These are phyloP conservation scores for Geotrichum candidum DNA, from an alignment of 1,139 yeast genomes.

Conservation along the genomic window DNA sequence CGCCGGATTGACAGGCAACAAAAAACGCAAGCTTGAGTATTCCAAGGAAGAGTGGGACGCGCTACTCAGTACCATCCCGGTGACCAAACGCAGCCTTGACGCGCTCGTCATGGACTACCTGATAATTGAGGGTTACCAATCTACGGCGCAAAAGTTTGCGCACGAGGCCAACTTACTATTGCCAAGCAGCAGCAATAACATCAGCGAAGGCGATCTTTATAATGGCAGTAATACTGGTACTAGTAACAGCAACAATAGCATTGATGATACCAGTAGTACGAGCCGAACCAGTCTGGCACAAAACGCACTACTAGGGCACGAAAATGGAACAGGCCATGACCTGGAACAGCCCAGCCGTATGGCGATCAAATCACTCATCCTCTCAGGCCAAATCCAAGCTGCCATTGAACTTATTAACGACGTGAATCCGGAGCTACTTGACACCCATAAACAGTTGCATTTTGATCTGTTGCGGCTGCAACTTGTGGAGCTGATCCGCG, in stretches of 20 bases:
- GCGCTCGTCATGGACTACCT: constrained; percentile 37
- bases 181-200: not conserved
- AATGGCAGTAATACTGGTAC: not conserved
- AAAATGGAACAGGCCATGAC: not conserved
- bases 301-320: not conserved
- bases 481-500: constrained; percentile 38
- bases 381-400: constrained; percentile 32
- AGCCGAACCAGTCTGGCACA: not conserved
- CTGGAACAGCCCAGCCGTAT: constrained; percentile 30
- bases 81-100: constrained; percentile 31
- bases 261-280: not conserved
- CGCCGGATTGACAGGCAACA: not conserved
- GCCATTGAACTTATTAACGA: constrained; percentile 39
- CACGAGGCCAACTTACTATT: constrained; percentile 32
- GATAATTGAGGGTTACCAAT: constrained; percentile 37
- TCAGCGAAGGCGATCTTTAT: not conserved
- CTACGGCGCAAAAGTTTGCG: constrained; percentile 36
- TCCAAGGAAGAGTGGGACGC: constrained; percentile 29
- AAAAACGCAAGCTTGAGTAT: constrained; percentile 16
- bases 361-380: constrained; percentile 33
- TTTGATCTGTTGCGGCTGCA: constrained; percentile 37
- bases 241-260: not conserved
- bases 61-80: constrained; percentile 23
- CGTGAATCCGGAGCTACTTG: constrained; percentile 37
- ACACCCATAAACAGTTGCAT: constrained; percentile 33